Conservation (phyloP, 345 rosid genomes). For the Melaleuca alternifolia region DNA sequence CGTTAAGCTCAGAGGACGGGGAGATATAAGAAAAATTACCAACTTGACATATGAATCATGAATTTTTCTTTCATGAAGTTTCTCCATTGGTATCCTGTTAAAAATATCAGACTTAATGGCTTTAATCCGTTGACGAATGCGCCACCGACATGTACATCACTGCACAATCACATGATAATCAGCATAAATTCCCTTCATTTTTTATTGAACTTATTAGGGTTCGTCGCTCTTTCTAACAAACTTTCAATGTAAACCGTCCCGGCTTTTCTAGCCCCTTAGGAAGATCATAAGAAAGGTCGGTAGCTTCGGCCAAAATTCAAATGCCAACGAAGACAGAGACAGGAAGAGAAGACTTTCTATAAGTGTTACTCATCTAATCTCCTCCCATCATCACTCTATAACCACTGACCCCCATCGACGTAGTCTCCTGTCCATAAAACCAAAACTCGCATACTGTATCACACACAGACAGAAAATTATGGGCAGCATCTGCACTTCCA, state of each 20-base stretch:
- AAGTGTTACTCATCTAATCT: not conserved
- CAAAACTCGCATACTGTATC: not conserved
- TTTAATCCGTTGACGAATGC: not conserved
- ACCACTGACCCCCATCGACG: not conserved
- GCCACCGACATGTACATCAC: not conserved
- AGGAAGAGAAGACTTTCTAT: not conserved
- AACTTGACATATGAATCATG: too few species aligned
- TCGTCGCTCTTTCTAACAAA: not conserved
- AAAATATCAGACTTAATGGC: not conserved
- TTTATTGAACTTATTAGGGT: not conserved
- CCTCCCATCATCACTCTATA: not conserved
- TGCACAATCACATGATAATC: not conserved
- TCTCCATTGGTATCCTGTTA: not conserved
- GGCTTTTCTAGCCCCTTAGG: not conserved
- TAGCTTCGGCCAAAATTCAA: not conserved
- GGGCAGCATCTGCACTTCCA: constrained; percentile 12
- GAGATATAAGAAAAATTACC: too few species aligned
- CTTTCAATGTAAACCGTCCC: not conserved
- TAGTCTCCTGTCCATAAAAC: not conserved
- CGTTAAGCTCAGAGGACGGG: too few species aligned
- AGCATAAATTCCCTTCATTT: not conserved
- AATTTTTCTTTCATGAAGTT: too few species aligned
- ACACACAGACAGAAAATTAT: constrained; percentile 12
- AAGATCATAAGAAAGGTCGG: not conserved
- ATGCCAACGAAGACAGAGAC: not conserved